Base-by-base conservation (phyloP, 345 rosid genomes). In the Eucalyptus erythrocorys region DNA sequence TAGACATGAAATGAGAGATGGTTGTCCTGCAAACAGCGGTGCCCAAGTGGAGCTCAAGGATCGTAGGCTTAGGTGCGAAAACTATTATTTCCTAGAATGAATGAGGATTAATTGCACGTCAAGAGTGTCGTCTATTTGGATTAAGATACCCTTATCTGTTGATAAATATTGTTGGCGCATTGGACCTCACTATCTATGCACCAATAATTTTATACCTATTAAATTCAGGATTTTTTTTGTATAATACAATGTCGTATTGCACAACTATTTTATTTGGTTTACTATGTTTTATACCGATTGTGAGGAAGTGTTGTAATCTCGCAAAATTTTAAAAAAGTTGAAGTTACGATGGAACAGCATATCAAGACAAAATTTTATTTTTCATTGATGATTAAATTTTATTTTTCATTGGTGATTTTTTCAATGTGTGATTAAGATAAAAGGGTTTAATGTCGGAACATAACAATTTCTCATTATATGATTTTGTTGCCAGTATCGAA, bases 401-500 rank as follows among this genome's bases (percentile, higher is more conserved):
- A n/a, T n/a, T n/a, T n/a, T n/a, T n/a, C n/a, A n/a, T n/a, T n/a
- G n/a, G n/a, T n/a, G 61, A 55, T 55, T 4, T 24, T 55, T 55
- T 55, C 61, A 55, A 55, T 55, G 12, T 10, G 3, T 55, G 13
- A 6, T 55, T 9, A 55, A 55, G 30, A 55, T 22, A 55, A 55
- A 55, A 55, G 13, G 30, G 61, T 55, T 22, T 55, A 55, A 24
- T 4, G 30, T 24, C 13, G 61, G 30, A 55, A 55, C 13, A 24
- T 55, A 55, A 55, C 1, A 8, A 24, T 55, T 55, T 55, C 30
- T 55, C 1, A 1, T 55, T 24, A 55, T 55, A 24, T 24, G 61
- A 24, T 55, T 55, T 22, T 24, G 1, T 22, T 0, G 0, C 3
- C 3, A 55, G 30, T 55, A 21, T 55, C 0, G 13, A 55, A 55